Percentiles rank a stretch among this genome's conserved stretches.
Evolutionary conservation across 352 stramenopile genomes (phyloP).

Genomic region (Pythium volutum): DNA sequence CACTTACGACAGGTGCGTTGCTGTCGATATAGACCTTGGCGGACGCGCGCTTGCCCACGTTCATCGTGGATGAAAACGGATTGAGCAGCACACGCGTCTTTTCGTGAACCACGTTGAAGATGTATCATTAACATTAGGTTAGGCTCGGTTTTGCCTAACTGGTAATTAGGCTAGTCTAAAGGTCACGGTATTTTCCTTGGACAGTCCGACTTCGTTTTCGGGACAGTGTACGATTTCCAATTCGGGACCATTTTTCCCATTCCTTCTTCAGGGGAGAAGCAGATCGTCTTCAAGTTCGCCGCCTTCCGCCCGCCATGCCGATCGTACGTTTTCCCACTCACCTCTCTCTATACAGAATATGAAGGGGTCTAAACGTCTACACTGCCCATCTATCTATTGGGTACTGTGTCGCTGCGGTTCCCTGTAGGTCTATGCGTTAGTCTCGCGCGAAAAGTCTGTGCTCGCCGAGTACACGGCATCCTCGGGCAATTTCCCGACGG

Average conservation of each 20-base stretch:
- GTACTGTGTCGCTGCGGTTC: not conserved
- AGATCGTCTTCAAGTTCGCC: constrained; percentile 16
- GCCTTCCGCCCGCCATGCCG: constrained; percentile 28
- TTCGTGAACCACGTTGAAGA: not conserved
- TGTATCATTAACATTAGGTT: not conserved
- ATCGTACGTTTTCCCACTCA: constrained; percentile 28
- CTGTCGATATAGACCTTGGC: constrained; percentile 31
- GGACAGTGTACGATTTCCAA: constrained; percentile 1
- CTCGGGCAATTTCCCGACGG: constrained; percentile 97
- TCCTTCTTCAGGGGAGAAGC: constrained; percentile 4
- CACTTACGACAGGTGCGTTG: not conserved
- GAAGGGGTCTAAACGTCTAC: too few species aligned
- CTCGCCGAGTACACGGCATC: constrained; percentile 96
- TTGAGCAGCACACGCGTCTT: not conserved
- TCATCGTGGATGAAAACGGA: not conserved
- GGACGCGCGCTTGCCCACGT: constrained; percentile 22
- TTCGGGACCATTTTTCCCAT: constrained; percentile 2
- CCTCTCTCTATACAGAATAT: not conserved
- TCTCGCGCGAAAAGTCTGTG: constrained; percentile 97
- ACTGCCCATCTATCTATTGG: not conserved
- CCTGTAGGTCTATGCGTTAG: constrained; percentile 92
- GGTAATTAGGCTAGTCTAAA: not conserved
- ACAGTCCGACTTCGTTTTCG: not conserved
- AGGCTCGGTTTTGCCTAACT: too few species aligned
- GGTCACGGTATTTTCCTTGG: not conserved